phyloP scores from a whole-genome alignment of 2,329 filamentous ascomycete genomes.

The Sarocladium brachiariae region DNA sequence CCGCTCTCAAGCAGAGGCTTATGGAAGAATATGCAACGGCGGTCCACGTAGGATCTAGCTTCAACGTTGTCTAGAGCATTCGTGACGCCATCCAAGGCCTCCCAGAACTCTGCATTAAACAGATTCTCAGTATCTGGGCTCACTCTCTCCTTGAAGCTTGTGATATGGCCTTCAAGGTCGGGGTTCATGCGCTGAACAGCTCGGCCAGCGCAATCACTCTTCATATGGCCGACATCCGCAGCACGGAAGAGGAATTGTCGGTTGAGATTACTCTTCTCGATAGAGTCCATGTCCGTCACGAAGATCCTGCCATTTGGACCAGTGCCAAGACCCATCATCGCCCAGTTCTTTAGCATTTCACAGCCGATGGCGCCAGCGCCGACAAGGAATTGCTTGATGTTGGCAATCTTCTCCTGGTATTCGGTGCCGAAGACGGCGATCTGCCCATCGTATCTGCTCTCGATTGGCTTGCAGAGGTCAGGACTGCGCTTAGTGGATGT shows the following conservation, averaged over 20 bases:
- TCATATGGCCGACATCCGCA: slow-evolving; percentile 89
- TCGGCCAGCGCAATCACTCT: slow-evolving; percentile 87
- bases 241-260: slow-evolving; percentile 92
- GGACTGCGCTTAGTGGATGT: slow-evolving; percentile 67
- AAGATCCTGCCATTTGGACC: slow-evolving; percentile 84
- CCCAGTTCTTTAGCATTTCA: slow-evolving; percentile 99
- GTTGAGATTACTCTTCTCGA: slow-evolving; percentile 98
- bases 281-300: slow-evolving; percentile 96
- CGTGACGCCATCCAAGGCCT: slow-evolving; percentile 79
- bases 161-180: slow-evolving; percentile 79
- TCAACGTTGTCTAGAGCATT: slow-evolving; percentile 98
- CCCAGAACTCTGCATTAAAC: slow-evolving; percentile 94
- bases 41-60: slow-evolving; percentile 91
- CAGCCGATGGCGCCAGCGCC: slow-evolving; percentile 96
- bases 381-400: slow-evolving; percentile 88
- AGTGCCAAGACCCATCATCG: slow-evolving; percentile 91
- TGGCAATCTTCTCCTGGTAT: slow-evolving; percentile 88
- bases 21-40: slow-evolving; percentile 95
- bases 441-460: slow-evolving; percentile 89
- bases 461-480: slow-evolving; percentile 78
- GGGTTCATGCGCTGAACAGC: slow-evolving; percentile 97
- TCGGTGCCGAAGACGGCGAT: slow-evolving; percentile 93
- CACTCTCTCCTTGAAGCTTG: slow-evolving; percentile 80
- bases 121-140: slow-evolving; percentile 86
- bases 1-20: slow-evolving; percentile 95